Evolutionary conservation across 441 rosid species (phyloP).

Genomic region (Adansonia madagascariensis): DNA sequence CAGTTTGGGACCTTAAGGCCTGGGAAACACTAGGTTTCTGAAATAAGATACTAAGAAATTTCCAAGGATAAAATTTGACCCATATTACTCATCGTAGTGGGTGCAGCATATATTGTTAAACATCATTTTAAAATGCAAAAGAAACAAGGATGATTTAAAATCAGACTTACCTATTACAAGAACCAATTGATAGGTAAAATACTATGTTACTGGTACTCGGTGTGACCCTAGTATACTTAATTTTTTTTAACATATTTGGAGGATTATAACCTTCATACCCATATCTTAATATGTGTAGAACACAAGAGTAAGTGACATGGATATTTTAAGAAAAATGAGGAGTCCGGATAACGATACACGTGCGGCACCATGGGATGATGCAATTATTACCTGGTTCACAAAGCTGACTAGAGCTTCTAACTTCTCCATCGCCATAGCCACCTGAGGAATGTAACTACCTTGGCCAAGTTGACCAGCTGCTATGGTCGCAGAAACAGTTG

Average conservation of each 20-base stretch:
- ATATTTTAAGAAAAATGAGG: background rate
- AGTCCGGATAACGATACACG: no score
- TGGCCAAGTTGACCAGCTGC: conserved; percentile 64
- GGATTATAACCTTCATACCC: background rate
- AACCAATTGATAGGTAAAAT: no score
- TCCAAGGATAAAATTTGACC: background rate
- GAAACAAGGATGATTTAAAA: background rate
- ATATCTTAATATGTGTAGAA: background rate
- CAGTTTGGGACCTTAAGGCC: background rate
- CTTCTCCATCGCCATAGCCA: conserved; percentile 73
- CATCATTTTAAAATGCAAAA: background rate
- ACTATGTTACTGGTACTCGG: no score
- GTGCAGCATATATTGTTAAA: conserved; percentile 10
- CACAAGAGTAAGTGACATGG: conserved; percentile 10
- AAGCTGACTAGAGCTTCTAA: conserved; percentile 73
- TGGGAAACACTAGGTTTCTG: background rate
- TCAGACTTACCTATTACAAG: background rate
- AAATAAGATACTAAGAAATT: background rate
- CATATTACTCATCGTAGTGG: background rate
- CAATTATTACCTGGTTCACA: conserved; percentile 67
- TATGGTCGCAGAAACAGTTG: conserved; percentile 61
- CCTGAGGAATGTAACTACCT: conserved; percentile 57
- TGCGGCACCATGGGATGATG: conserved; percentile 20
- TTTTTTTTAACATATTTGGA: background rate
- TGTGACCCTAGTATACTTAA: background rate